Percentiles rank a stretch among this genome's conserved stretches.
phyloP scores from a whole-genome alignment of 179 eudicot genomes.

The Monotropa hypopitys region DNA sequence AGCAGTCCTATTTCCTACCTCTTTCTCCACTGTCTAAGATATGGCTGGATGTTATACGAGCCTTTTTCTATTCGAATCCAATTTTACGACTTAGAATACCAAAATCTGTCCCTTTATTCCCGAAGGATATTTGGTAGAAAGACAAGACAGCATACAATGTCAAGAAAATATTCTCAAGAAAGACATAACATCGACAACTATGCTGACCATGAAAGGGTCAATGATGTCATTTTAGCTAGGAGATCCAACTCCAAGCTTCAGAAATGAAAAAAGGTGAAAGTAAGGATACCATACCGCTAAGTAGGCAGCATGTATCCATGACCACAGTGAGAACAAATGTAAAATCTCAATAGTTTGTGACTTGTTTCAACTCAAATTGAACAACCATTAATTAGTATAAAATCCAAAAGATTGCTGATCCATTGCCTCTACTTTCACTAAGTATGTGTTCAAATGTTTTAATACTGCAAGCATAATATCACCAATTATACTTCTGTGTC shows the following conservation, averaged over 20 bases:
- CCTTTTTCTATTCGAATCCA: not conserved
- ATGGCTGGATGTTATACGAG: not conserved
- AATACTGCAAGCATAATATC: not conserved
- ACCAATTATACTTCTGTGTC: not conserved
- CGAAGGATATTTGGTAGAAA: not conserved
- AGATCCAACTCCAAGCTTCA: not conserved
- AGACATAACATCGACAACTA: not conserved
- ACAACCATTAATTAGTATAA: not conserved
- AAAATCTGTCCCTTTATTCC: not conserved
- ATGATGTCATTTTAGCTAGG: not conserved
- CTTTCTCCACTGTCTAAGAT: slow-evolving; percentile 2
- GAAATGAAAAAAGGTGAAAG: not conserved
- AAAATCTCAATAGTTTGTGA: not conserved
- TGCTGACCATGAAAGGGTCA: not conserved
- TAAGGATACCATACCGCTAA: not conserved
- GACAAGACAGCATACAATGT: not conserved
- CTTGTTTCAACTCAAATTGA: not conserved
- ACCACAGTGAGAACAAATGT: not conserved
- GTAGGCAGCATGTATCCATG: not conserved
- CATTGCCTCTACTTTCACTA: not conserved
- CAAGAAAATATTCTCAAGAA: not conserved
- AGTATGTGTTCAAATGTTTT: not conserved
- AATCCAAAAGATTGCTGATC: not conserved
- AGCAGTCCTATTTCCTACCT: not conserved
- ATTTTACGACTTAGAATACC: not conserved